Evolutionary conservation across 306 rosid species (phyloP).

Genomic region (Vicia faba): DNA sequence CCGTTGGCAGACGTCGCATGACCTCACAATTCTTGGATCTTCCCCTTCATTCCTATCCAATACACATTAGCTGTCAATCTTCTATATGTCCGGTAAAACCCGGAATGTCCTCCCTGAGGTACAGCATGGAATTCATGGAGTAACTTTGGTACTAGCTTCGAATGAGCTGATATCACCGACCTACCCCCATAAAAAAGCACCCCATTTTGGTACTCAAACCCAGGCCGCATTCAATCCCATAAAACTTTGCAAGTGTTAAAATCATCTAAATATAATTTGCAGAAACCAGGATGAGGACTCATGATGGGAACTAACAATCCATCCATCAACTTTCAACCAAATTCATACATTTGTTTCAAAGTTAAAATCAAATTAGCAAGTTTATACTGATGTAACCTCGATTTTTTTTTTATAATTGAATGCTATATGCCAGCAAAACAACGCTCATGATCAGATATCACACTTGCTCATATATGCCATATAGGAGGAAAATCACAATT

Average conservation of each 20-base stretch:
- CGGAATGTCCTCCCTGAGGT: too few species aligned
- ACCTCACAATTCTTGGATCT: too few species aligned
- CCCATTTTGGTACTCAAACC: too few species aligned
- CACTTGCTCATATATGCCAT: slow-evolving; percentile 28
- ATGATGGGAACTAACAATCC: not conserved
- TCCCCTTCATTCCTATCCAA: too few species aligned
- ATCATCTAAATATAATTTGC: not conserved
- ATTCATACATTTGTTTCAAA: not conserved
- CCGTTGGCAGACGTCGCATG: too few species aligned
- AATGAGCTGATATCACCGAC: too few species aligned
- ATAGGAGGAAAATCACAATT: not conserved
- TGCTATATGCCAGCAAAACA: not conserved
- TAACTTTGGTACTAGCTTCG: too few species aligned
- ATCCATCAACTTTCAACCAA: not conserved
- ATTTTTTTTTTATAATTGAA: not conserved
- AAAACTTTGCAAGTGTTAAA: not conserved
- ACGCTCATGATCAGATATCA: not conserved
- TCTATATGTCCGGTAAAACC: too few species aligned
- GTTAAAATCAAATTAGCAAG: not conserved
- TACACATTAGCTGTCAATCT: too few species aligned
- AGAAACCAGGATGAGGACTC: not conserved
- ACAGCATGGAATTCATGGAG: too few species aligned
- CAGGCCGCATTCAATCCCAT: not conserved
- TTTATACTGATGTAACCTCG: not conserved
- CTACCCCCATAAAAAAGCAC: too few species aligned